These are phyloP conservation scores for Vitis hybrid DNA, from an alignment of 177 flowering plant species.

Conservation along the genomic window DNA sequence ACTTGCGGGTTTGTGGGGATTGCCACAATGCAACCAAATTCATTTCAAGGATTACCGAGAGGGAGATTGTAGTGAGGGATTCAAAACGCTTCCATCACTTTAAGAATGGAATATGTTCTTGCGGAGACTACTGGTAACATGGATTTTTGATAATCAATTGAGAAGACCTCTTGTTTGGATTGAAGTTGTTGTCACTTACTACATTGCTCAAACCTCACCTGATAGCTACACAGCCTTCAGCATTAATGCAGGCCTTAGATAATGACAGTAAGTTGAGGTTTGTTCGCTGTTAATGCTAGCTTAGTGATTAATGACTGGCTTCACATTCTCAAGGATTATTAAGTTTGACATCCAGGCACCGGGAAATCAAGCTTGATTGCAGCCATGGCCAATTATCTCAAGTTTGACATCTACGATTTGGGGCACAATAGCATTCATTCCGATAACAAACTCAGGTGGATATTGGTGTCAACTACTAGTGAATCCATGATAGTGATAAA, in stretches of 20 bases:
- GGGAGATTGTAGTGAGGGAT: slow-evolving; percentile 6
- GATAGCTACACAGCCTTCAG: no score
- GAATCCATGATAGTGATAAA: slow-evolving; percentile 48
- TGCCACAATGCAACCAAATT: slow-evolving; percentile 3
- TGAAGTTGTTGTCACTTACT: no score
- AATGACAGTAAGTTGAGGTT: no score
- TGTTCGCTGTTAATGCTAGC: no score
- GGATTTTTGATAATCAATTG: no score
- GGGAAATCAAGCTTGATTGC: slow-evolving; percentile 53
- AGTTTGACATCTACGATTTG: slow-evolving; percentile 44
- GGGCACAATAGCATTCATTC: slow-evolving; percentile 17
- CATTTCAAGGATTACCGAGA: slow-evolving; percentile 1
- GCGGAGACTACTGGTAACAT: no score
- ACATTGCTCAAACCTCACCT: no score
- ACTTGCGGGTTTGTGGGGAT: slow-evolving; percentile 10
- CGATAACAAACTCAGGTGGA: slow-evolving; percentile 30
- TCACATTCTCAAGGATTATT: no score
- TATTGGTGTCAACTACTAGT: slow-evolving; percentile 32
- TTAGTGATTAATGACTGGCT: no score
- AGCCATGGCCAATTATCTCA: slow-evolving; percentile 48
- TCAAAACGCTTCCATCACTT: slow-evolving; percentile 6
- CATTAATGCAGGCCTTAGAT: no score
- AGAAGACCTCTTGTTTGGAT: no score
- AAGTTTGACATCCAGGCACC: slow-evolving; percentile 28
- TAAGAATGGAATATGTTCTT: no score